phyloP scores from a whole-genome alignment of 139 green algal genomes.

The Haematococcus lacustris region DNA sequence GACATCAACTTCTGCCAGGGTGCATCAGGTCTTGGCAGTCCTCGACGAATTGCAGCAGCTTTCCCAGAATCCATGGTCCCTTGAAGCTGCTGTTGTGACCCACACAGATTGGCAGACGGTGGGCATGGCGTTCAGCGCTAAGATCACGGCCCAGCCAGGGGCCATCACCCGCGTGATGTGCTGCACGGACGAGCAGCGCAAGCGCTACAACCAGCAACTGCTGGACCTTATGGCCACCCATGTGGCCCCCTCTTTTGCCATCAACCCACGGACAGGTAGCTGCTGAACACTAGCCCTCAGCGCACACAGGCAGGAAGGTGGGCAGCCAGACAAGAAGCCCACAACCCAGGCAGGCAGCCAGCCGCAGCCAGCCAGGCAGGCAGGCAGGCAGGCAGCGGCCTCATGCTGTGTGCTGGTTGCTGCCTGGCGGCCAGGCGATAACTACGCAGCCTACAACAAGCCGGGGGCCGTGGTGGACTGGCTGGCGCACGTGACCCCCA shows the following conservation, averaged over 20 bases:
- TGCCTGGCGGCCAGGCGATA: conserved; percentile 21
- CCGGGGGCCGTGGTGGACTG: conserved; percentile 69
- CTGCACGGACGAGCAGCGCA: conserved; percentile 55
- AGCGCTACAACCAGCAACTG: conserved; percentile 25
- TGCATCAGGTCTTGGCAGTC: neutral
- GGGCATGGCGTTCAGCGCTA: conserved; percentile 46
- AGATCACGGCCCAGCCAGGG: conserved; percentile 48
- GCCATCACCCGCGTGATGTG: conserved; percentile 65
- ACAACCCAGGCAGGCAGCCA: neutral
- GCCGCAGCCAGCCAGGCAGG: too few relatives aligned
- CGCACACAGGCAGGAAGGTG: neutral
- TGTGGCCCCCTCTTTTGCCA: conserved; percentile 28
- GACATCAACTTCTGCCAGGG: neutral
- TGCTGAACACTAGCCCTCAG: neutral
- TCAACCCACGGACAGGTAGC: conserved; percentile 8
- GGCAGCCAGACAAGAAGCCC: neutral
- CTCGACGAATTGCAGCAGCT: neutral
- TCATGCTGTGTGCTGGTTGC: too few relatives aligned
- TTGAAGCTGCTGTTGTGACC: neutral
- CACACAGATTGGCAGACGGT: conserved; percentile 34
- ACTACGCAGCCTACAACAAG: conserved; percentile 58
- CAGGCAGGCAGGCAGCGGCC: neutral
- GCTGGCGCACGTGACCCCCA: conserved; percentile 24
- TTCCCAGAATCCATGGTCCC: neutral
- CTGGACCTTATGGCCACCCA: conserved; percentile 28